These are phyloP conservation scores for Pythium phragmiticola DNA, from an alignment of 352 stramenopile genomes.

Conservation along the genomic window DNA sequence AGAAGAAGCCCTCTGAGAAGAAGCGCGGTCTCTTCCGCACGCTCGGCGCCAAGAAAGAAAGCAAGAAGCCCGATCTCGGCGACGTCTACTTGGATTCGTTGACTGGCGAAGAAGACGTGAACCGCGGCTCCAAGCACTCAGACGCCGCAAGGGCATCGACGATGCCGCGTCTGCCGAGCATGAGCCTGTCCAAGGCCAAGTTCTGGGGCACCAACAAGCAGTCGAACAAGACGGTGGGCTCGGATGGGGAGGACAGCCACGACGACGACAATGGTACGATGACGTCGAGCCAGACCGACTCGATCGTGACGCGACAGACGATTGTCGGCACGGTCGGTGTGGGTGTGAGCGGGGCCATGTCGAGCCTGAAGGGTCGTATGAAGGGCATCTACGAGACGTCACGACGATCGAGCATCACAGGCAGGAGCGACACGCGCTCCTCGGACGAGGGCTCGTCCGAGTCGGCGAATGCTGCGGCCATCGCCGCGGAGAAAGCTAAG, in stretches of 20 bases:
- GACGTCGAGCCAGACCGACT: conserved; percentile 41
- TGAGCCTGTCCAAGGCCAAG: conserved; percentile 64
- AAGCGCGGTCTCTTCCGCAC: conserved; percentile 84
- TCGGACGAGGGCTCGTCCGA: conserved; percentile 28
- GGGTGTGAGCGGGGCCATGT: conserved; percentile 71
- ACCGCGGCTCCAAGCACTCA: conserved; percentile 50
- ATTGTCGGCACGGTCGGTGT: conserved; percentile 78
- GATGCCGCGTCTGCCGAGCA: conserved; percentile 62
- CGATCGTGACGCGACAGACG: conserved; percentile 61
- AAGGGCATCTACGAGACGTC: conserved; percentile 76
- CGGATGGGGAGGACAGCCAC: conserved; percentile 45
- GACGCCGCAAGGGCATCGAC: conserved; percentile 47
- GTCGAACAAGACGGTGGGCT: conserved; percentile 38
- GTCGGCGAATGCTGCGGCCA: conserved; percentile 10
- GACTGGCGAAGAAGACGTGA: conserved; percentile 70
- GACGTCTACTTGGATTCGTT: conserved; percentile 77
- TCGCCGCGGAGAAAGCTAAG: neutral
- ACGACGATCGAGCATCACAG: conserved; percentile 56
- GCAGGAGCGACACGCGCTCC: conserved; percentile 31
- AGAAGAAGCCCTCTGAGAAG: conserved; percentile 49
- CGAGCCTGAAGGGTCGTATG: conserved; percentile 78
- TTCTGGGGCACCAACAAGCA: conserved; percentile 54
- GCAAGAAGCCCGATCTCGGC: conserved; percentile 35
- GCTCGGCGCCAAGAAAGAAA: conserved; percentile 83
- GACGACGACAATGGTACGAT: conserved; percentile 37